A percentile compares a stretch with the other conserved stretches of the same genome.
These are phyloP conservation scores for Circinella minor DNA, from an alignment of 371 early-diverging fungal genomes.

Conservation along the genomic window DNA sequence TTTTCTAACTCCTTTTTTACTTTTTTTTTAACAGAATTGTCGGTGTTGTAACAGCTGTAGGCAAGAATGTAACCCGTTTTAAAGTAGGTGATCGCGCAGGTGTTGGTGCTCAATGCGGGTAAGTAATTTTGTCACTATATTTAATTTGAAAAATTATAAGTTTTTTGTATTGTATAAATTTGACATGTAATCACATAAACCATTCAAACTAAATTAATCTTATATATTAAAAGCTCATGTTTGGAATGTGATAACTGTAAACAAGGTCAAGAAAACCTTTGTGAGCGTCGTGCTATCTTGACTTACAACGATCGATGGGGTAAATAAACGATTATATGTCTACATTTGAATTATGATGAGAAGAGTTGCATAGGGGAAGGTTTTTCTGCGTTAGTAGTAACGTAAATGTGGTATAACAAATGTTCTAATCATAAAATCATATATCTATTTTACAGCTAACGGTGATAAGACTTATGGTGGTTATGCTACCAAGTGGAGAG, in stretches of 20 bases:
- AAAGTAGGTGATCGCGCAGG: constrained; percentile 76
- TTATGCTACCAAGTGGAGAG: constrained; percentile 69
- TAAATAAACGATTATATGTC: no score
- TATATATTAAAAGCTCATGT: constrained; percentile 29
- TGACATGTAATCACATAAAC: no score
- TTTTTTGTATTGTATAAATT: no score
- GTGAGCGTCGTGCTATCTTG: constrained; percentile 13
- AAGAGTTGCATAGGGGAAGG: no score
- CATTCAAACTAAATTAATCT: no score
- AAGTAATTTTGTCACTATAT: no score
- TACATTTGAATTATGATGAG: no score
- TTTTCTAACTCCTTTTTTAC: not conserved
- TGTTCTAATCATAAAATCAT: no score
- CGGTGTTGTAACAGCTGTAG: constrained; percentile 60
- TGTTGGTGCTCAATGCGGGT: constrained; percentile 64
- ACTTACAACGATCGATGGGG: constrained; percentile 50
- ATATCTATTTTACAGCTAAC: constrained; percentile 20
- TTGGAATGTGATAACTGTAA: constrained; percentile 35
- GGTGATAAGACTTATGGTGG: constrained; percentile 68
- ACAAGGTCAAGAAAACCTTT: constrained; percentile 29
- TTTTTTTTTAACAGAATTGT: constrained; percentile 34
- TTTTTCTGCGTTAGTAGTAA: no score
- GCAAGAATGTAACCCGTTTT: constrained; percentile 54
- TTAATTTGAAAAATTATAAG: no score
- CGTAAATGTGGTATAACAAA: no score